phyloP scores from a whole-genome alignment of 108 stramenopile genomes.

The Cyclotella kingstonii region DNA sequence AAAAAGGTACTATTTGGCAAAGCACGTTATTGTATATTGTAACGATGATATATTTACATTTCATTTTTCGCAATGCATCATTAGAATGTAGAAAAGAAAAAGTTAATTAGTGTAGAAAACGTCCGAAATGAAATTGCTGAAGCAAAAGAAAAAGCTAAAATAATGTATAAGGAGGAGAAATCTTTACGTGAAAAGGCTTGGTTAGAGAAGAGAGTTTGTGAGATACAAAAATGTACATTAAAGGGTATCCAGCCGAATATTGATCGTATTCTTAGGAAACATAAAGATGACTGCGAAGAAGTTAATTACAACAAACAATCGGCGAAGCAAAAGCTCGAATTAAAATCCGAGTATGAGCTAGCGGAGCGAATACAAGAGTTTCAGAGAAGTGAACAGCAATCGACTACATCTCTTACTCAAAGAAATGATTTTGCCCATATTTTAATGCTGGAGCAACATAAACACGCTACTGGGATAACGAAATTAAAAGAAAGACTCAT shows the following conservation, averaged over 20 bases:
- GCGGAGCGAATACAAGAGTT: constrained; percentile 22
- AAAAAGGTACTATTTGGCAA: no score
- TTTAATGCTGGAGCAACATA: constrained; percentile 6
- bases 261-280: constrained; percentile 26
- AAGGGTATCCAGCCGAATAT: constrained; percentile 37
- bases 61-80: background rate
- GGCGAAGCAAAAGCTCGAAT: constrained; percentile 39
- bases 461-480: constrained; percentile 13
- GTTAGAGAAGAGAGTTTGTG: constrained; percentile 20
- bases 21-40: background rate
- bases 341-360: constrained; percentile 33
- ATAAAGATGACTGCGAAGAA: constrained; percentile 29
- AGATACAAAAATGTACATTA: constrained; percentile 29
- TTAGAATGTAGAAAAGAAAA: constrained; percentile 20
- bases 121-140: constrained; percentile 14
- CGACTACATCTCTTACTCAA: constrained; percentile 9
- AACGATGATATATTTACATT: background rate
- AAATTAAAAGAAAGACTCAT: constrained; percentile 25
- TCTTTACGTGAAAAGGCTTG: constrained; percentile 28
- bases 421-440: constrained; percentile 26
- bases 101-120: constrained; percentile 13
- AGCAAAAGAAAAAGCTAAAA: constrained; percentile 17
- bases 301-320: constrained; percentile 23
- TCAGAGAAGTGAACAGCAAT: constrained; percentile 19
- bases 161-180: constrained; percentile 7